phyloP scores from a whole-genome alignment of 2,329 filamentous ascomycete species.

The Clonostachys rhizophaga region DNA sequence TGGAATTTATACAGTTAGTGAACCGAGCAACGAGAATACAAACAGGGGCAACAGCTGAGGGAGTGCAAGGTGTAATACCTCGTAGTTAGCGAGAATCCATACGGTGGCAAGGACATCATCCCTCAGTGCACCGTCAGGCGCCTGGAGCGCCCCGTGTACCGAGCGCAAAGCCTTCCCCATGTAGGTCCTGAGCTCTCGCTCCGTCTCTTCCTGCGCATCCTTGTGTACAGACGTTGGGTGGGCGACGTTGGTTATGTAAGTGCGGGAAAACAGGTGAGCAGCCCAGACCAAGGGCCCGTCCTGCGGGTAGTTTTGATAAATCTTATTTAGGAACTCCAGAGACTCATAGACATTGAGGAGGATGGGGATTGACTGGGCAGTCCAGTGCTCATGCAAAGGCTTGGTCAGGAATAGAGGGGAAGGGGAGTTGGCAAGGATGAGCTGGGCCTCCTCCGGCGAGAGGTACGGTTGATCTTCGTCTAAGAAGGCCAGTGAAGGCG shows the following conservation, averaged over 20 bases:
- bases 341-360: constrained; percentile 28
- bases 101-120: constrained; percentile 31
- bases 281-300: constrained; percentile 30
- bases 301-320: constrained; percentile 13
- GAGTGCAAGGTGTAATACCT: constrained; percentile 13
- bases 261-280: constrained; percentile 31
- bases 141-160: constrained; percentile 27
- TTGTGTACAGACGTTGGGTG: constrained; percentile 20
- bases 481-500: background rate
- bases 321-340: constrained; percentile 22
- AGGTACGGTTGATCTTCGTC: background rate
- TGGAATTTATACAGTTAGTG: too few species aligned
- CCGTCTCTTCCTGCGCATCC: constrained; percentile 13
- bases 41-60: too few species aligned
- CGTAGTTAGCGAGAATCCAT: constrained; percentile 33
- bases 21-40: too few species aligned
- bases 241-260: constrained; percentile 29
- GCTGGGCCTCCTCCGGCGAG: background rate
- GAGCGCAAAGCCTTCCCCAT: constrained; percentile 28
- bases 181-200: constrained; percentile 24
- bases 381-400: constrained; percentile 28
- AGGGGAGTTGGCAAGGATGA: background rate
- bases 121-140: constrained; percentile 17
- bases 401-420: constrained; percentile 3
- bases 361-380: constrained; percentile 28